Base-by-base conservation (phyloP, 139 green algal species). In the Chlamydomonas eustigma region DNA sequence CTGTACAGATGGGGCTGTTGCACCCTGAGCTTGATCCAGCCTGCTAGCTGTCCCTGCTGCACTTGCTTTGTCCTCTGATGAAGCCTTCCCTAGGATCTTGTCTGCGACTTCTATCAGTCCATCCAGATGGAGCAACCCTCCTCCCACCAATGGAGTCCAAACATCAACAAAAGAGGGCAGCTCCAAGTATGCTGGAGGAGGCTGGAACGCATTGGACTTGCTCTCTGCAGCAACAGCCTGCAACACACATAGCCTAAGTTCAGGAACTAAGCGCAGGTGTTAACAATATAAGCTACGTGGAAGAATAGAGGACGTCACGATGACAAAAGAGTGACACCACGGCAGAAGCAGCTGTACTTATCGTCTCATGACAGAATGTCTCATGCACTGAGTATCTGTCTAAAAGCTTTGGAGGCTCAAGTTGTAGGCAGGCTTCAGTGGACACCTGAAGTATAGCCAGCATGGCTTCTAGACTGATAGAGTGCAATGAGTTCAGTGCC, bases 391-490 rank as follows among this genome's bases (percentile, higher is more conserved):
- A n/a, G n/a, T n/a, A n/a, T n/a, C n/a, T n/a, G n/a, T n/a, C n/a
- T n/a, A n/a, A n/a, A n/a, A n/a, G n/a, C n/a, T n/a, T n/a, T n/a
- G n/a, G n/a, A n/a, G n/a, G n/a, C n/a, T n/a, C n/a, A n/a, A n/a
- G n/a, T n/a, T n/a, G n/a, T n/a, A n/a, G n/a, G n/a, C n/a, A n/a
- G n/a, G n/a, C n/a, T n/a, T n/a, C n/a, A n/a, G n/a, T n/a, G n/a
- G n/a, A n/a, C 25, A 34, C 71, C 39, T 8, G 12, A 24, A 98
- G 81, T 28, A 98, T 88, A 28, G 90, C 91, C 51, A 97, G 81
- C 52, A 99, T 83, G 30, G 90, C 95, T 34, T 98, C 94, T 67
- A 97, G 74, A 33, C 85, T 89, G 34, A 96, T 87, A 39, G 94
- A 73, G 76, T 98, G 91, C 63, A 94, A 76, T 2, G 89, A 74